These are phyloP conservation scores for Skeletonema potamos DNA, from an alignment of 108 stramenopile genomes.

Conservation along the genomic window DNA sequence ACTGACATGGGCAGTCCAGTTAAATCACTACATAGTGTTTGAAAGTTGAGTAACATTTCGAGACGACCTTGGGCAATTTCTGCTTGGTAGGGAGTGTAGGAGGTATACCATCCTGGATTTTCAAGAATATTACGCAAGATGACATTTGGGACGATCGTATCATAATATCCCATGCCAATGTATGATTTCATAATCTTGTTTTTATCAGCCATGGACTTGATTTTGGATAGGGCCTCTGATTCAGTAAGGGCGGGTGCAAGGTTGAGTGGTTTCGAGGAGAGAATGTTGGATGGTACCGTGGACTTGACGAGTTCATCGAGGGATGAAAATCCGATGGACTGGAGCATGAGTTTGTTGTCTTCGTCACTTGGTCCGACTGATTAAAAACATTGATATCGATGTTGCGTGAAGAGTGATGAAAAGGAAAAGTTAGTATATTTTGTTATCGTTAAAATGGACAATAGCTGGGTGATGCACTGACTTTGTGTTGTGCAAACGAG, in stretches of 20 bases:
- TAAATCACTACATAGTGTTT: constrained; percentile 97
- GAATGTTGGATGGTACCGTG: constrained; percentile 93
- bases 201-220: constrained; percentile 73
- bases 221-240: constrained; percentile 85
- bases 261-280: constrained; percentile 64
- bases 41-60: constrained; percentile 99
- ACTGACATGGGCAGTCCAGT: constrained; percentile 97
- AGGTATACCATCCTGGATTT: constrained; percentile 99
- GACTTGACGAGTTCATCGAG: constrained; percentile 87
- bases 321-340: constrained; percentile 81
- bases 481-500: background rate
- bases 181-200: constrained; percentile 95
- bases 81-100: constrained; percentile 99
- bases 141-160: constrained; percentile 92
- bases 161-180: constrained; percentile 98
- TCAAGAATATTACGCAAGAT: constrained; percentile 98
- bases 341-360: constrained; percentile 84
- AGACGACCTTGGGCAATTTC: constrained; percentile 99
- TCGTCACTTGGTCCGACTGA: constrained; percentile 86
- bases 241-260: constrained; percentile 83
- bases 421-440: background rate
- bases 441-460: background rate
- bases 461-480: background rate
- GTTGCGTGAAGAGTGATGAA: background rate
- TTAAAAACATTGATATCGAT: background rate